Base-by-base conservation (phyloP, 345 rosid species). In the Punica granatum region DNA sequence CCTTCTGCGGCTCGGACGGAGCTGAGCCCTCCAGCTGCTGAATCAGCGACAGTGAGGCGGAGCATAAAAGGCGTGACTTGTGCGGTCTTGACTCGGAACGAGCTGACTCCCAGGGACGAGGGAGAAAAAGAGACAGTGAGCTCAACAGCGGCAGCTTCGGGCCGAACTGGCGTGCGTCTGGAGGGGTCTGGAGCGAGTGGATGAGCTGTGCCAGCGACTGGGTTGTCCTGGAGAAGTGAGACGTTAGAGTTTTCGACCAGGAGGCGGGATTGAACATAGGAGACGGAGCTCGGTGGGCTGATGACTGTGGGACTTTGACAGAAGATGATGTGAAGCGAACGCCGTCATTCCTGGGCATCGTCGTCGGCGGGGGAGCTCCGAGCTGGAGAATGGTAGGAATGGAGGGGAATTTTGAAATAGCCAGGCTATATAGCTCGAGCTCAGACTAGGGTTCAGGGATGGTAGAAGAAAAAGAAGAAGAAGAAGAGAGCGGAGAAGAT, bases 11-110 rank as follows among this genome's bases (percentile, higher is more conserved):
- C 1, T 79, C 42, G 48, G 81, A 35, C 44, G 44, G 41, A 44
- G 67, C 53, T 34, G 77, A 58, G 36, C 65, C 63, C 0, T 44
- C 61, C 3, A 74, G 60, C 54, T 60, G 63, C 60, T 60, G 82
- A 25, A 67, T 41, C 12, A 82, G 83, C 7, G 92, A 84, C 36
- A 85, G 61, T 1, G 93, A 85, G 7, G 83, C 65, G 18, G 78
- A 83, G 67, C 87, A 80, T 31, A 82, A 56, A 3, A 84, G 77
- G 6, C 86, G 71, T 66, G 80, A 65, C 11, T 59, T 81, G 13
- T 63, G 43, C 66, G 31, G 44, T 12, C 4, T 69, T 64, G 68
- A 1, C 26, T 0, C 64, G 14, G 43, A 9, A 7, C 13, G 60
- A 39, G 18, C 30, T n/a, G 31, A 26, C 18, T 51, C 31, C 71